Evolutionary conservation across 495 filamentous ascomycete species (phyloP).

Genomic region (Neurospora sp.): DNA sequence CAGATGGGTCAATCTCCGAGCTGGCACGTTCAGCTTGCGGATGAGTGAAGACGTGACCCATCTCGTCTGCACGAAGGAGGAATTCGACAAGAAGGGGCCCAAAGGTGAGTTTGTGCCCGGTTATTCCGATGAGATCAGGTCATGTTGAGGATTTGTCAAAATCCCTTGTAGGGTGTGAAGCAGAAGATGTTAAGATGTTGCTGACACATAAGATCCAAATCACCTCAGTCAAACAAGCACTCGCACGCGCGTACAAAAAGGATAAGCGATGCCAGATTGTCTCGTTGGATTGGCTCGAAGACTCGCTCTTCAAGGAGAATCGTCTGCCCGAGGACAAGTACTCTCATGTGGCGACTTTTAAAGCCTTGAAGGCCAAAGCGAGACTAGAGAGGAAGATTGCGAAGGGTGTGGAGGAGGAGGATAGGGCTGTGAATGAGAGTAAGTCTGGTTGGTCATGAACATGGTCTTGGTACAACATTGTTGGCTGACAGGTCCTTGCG

Average conservation of each 20-base stretch:
- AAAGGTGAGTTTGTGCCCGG: constrained; percentile 8
- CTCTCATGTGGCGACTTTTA: constrained; percentile 10
- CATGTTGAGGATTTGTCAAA: no score
- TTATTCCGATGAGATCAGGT: not conserved
- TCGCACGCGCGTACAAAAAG: constrained; percentile 1
- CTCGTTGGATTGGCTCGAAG: constrained; percentile 31
- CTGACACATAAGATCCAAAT: no score
- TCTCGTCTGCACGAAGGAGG: constrained; percentile 22
- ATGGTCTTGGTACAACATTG: not conserved
- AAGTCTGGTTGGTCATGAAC: constrained; percentile 1
- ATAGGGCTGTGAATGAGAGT: constrained; percentile 27
- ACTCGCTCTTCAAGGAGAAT: constrained; percentile 12
- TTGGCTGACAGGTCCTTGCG: not conserved
- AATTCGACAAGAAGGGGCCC: constrained; percentile 14
- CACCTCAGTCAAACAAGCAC: constrained; percentile 16
- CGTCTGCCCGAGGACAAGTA: constrained; percentile 13
- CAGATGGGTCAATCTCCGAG: constrained; percentile 22
- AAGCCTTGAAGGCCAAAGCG: constrained; percentile 20
- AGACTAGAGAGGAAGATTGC: constrained; percentile 33
- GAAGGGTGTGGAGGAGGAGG: constrained; percentile 32
- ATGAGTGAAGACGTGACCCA: constrained; percentile 26
- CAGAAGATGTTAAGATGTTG: no score
- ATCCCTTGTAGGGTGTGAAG: no score
- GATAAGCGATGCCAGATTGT: constrained; percentile 19
- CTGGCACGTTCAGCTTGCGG: constrained; percentile 12